Conservation (phyloP, 352 stramenopile species). For the Pythium scleroteichum region DNA sequence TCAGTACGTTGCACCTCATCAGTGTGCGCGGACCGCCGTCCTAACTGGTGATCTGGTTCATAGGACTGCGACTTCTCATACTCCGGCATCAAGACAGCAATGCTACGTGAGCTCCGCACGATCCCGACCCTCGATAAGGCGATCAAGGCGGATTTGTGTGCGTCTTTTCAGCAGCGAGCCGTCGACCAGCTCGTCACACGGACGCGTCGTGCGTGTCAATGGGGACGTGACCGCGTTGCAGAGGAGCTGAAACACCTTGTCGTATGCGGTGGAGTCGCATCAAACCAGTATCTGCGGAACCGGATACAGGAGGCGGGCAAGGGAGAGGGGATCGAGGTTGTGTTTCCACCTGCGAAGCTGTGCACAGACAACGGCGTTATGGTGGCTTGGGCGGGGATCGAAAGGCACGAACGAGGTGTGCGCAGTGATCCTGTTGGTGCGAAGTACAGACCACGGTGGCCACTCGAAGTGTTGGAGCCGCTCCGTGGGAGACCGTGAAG, state of each 20-base stretch:
- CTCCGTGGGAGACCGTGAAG: slow-evolving; percentile 9
- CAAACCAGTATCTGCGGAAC: slow-evolving; percentile 93
- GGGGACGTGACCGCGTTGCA: slow-evolving; percentile 56
- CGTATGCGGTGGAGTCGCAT: slow-evolving; percentile 96
- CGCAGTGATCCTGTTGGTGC: slow-evolving; percentile 50
- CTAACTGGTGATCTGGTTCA: background rate
- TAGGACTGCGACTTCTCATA: slow-evolving; percentile 98
- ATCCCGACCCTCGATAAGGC: slow-evolving; percentile 24
- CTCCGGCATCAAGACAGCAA: slow-evolving; percentile 97
- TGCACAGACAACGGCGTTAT: slow-evolving; percentile 99
- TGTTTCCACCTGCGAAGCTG: slow-evolving; percentile 78
- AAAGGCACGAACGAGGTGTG: slow-evolving; percentile 55
- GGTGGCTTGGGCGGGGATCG: slow-evolving; percentile 93
- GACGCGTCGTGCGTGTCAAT: slow-evolving; percentile 89
- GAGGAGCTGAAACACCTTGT: slow-evolving; percentile 73
- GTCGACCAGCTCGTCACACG: slow-evolving; percentile 90
- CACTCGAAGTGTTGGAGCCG: slow-evolving; percentile 60
- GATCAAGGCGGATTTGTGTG: slow-evolving; percentile 88
- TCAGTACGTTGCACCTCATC: slow-evolving; percentile 30
- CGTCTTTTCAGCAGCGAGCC: slow-evolving; percentile 87
- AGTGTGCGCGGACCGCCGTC: background rate
- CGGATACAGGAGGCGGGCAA: slow-evolving; percentile 72
- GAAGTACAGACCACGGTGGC: slow-evolving; percentile 78
- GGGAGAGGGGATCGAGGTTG: slow-evolving; percentile 43
- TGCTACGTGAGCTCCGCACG: slow-evolving; percentile 81